Evolutionary conservation across 306 rosid species (phyloP).

Genomic region (Rubus parviflorus): DNA sequence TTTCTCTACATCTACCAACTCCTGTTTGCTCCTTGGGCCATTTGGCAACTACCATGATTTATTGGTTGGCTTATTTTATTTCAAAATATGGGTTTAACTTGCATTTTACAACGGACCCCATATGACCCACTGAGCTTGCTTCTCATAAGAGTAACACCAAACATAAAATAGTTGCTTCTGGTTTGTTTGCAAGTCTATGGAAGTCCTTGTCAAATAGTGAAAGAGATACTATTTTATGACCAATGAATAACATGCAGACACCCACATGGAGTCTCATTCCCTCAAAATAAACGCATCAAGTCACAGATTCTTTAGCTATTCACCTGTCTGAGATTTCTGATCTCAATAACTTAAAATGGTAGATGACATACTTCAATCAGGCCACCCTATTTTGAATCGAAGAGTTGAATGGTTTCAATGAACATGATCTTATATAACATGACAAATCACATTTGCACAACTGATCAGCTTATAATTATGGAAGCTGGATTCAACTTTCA

Average conservation of each 20-base stretch:
- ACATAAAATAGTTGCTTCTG: neutral
- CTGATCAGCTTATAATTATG: neutral
- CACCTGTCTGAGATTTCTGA: neutral
- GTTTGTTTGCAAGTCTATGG: neutral
- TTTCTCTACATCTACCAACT: constrained; percentile 11
- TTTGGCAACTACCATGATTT: neutral
- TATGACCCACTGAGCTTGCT: neutral
- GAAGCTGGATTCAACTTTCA: constrained; percentile 3
- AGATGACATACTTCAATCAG: constrained; percentile 12
- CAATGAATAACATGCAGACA: neutral
- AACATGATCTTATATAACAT: neutral
- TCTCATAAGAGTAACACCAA: neutral
- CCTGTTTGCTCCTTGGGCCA: neutral
- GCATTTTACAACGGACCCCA: constrained; percentile 22
- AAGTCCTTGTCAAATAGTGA: neutral
- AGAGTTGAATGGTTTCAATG: neutral
- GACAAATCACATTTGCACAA: constrained; percentile 7
- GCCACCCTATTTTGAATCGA: neutral
- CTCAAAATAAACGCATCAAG: neutral
- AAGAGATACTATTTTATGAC: neutral
- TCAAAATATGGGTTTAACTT: neutral
- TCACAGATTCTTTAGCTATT: neutral
- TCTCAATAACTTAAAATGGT: neutral
- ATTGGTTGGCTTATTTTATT: neutral
- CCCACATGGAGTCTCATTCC: neutral